phyloP scores from a whole-genome alignment of 108 stramenopile species.

The Stephanodiscus minutulus region DNA sequence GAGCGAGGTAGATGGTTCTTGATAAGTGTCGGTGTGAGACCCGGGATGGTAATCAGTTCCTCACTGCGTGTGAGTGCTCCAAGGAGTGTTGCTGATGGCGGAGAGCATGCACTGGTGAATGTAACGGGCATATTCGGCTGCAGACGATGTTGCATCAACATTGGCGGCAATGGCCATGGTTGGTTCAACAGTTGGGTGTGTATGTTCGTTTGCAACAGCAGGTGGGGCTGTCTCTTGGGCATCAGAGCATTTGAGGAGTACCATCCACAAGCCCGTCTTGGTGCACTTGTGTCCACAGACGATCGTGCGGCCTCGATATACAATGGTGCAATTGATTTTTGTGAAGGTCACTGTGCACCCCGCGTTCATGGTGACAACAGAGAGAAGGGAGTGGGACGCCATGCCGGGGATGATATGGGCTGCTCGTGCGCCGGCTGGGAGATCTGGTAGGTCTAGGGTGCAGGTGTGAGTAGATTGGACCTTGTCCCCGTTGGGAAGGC shows the following conservation, averaged over 20 bases:
- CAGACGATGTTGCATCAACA: background rate
- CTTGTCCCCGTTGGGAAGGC: conserved; percentile 4
- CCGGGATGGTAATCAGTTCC: background rate
- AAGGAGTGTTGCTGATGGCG: background rate
- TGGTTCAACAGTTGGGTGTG: background rate
- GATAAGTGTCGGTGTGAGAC: background rate
- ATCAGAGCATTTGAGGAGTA: no score
- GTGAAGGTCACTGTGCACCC: no score
- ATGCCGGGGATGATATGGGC: no score
- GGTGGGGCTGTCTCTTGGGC: no score
- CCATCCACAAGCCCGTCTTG: no score
- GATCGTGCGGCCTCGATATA: no score
- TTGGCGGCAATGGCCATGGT: background rate
- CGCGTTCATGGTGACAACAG: no score
- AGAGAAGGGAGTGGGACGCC: no score
- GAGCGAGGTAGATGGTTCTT: background rate
- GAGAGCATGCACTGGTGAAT: conserved; percentile 1
- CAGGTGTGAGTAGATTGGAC: conserved; percentile 20
- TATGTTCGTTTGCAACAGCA: no score
- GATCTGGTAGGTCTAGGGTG: background rate
- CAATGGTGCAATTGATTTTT: no score
- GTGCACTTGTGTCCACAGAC: no score
- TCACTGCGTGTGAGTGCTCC: no score
- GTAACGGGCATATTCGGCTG: background rate
- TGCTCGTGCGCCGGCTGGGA: background rate